A percentile compares a stretch with the other conserved stretches of the same genome.
phyloP scores from a whole-genome alignment of 305 asterid genomes.

The Striga hermonthica region DNA sequence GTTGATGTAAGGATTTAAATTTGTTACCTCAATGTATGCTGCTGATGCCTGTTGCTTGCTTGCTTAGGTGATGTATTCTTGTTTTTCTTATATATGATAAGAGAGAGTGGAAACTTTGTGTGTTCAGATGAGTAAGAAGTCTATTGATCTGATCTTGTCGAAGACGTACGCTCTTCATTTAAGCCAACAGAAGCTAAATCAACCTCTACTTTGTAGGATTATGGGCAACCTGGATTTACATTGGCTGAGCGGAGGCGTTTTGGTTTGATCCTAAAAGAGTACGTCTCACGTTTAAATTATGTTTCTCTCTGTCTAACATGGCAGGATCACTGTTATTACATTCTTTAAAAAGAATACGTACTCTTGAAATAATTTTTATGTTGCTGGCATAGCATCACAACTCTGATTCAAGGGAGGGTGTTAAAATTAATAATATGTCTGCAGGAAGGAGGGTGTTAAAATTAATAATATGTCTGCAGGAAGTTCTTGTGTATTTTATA shows the following conservation, averaged over 20 bases:
- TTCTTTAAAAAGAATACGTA: neutral
- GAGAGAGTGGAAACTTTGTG: neutral
- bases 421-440: no score
- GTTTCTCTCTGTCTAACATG: no score
- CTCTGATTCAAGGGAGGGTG: no score
- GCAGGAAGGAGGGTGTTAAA: no score
- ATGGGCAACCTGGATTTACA: conserved; percentile 98
- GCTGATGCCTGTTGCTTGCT: conserved; percentile 13
- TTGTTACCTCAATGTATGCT: conserved; percentile 10
- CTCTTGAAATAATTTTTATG: no score
- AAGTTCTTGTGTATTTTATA: no score
- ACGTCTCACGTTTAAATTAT: conserved; percentile 34
- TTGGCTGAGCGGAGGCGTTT: conserved; percentile 89
- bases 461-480: no score
- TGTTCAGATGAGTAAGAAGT: neutral
- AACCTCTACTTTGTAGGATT: conserved; percentile 57
- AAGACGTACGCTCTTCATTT: conserved; percentile 17
- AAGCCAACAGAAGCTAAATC: conserved; percentile 29
- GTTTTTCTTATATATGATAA: conserved; percentile 10
- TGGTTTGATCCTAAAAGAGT: conserved; percentile 72
- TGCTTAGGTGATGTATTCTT: conserved; percentile 14
- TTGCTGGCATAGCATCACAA: no score
- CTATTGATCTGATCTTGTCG: neutral
- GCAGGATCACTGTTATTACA: no score
- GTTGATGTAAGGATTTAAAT: conserved; percentile 10